A percentile compares a stretch with the other conserved stretches of the same genome.
Evolutionary conservation across 495 filamentous ascomycete species (phyloP).

Genomic region (Parachaetomium inaequale): DNA sequence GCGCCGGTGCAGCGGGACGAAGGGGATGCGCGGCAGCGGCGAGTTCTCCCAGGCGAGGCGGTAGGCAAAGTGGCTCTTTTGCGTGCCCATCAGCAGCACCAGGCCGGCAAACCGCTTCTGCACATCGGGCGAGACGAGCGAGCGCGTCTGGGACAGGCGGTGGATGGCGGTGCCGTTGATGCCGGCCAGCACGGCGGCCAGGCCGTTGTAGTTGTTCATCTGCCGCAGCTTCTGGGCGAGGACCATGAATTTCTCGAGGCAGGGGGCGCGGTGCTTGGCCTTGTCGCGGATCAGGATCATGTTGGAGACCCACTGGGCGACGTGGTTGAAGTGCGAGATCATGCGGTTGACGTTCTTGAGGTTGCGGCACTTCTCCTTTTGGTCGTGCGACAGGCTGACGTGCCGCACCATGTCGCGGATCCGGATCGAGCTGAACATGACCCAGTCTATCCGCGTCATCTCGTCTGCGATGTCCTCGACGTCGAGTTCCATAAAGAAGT

Average conservation of each 20-base stretch:
- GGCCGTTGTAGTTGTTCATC: constrained; percentile 93
- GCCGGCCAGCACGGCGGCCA: constrained; percentile 89
- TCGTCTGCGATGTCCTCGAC: constrained; percentile 85
- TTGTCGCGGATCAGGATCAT: constrained; percentile 92
- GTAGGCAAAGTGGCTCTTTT: constrained; percentile 89
- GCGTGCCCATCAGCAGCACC: constrained; percentile 86
- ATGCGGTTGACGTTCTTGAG: constrained; percentile 86
- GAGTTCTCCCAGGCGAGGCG: constrained; percentile 96
- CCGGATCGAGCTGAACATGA: constrained; percentile 94
- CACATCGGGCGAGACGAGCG: constrained; percentile 63
- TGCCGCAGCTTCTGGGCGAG: constrained; percentile 80
- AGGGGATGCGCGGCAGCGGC: constrained; percentile 82
- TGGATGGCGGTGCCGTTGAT: constrained; percentile 85
- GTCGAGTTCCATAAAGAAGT: constrained; percentile 72
- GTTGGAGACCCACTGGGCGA: constrained; percentile 86
- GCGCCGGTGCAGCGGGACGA: constrained; percentile 83
- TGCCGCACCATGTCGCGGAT: constrained; percentile 90
- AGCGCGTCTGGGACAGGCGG: constrained; percentile 76
- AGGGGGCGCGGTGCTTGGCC: constrained; percentile 85
- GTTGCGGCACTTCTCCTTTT: constrained; percentile 73
- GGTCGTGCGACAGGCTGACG: constrained; percentile 67
- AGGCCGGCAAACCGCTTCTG: constrained; percentile 84
- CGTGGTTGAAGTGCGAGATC: constrained; percentile 93
- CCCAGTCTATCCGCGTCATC: constrained; percentile 93
- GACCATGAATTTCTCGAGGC: constrained; percentile 90